phyloP scores from a whole-genome alignment of 2,329 filamentous ascomycete genomes.

The Keithomyces neogunnii region DNA sequence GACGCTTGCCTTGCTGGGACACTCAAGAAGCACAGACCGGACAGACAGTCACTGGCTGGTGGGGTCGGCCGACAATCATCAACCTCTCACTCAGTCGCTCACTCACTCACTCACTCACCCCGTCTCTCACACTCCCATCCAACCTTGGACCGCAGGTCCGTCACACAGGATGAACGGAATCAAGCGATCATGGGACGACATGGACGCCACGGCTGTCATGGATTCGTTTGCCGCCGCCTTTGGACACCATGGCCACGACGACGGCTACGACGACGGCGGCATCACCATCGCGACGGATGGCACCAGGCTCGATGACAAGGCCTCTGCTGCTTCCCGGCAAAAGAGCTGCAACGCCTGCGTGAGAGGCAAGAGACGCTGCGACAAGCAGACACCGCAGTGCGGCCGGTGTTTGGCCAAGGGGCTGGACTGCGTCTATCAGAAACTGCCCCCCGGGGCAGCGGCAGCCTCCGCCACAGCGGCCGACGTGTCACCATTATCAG shows the following conservation, averaged over 20 bases:
- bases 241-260: background rate
- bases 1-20: too few relatives aligned
- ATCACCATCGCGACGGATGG: constrained; percentile 4
- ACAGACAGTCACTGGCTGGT: background rate
- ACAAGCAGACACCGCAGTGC: constrained; percentile 34
- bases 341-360: constrained; percentile 43
- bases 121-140: too few relatives aligned
- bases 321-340: constrained; percentile 34
- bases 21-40: too few relatives aligned
- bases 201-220: constrained; percentile 2
- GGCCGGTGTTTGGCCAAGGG: constrained; percentile 33
- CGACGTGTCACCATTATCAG: background rate
- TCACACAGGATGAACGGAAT: constrained; percentile 1
- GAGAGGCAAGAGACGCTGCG: constrained; percentile 37
- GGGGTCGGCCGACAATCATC: background rate
- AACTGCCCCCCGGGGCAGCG: constrained; percentile 18
- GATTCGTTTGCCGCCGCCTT: constrained; percentile 1
- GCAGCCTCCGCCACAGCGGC: background rate
- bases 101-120: background rate
- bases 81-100: background rate
- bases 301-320: constrained; percentile 20
- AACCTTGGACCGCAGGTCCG: background rate
- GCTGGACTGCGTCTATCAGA: constrained; percentile 33
- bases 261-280: background rate
- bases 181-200: constrained; percentile 6